Evolutionary conservation across 768 basidiomycete genomes (phyloP).

Genomic region (Tephrocybe sp.): DNA sequence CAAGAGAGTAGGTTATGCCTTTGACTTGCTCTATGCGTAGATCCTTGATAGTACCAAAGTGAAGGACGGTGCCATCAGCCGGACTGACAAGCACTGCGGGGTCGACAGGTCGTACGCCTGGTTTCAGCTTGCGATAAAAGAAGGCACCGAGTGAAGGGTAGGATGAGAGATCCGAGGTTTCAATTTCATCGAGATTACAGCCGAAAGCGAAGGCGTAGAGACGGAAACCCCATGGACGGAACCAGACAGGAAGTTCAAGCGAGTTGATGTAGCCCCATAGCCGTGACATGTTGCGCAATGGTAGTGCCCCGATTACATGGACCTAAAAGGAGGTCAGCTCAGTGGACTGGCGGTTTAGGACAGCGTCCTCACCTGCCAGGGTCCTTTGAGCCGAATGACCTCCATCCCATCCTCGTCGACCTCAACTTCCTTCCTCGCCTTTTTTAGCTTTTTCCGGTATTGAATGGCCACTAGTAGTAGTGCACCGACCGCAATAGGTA

Average conservation of each 20-base stretch:
- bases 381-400: constrained; percentile 78
- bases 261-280: constrained; percentile 97
- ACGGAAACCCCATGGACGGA: constrained; percentile 86
- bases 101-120: constrained; percentile 79
- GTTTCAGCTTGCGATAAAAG: constrained; percentile 87
- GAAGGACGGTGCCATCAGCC: constrained; percentile 89
- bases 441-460: constrained; percentile 57
- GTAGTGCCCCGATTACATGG: constrained; percentile 94
- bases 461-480: constrained; percentile 80
- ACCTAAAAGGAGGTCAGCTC: constrained; percentile 47
- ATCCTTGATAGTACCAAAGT: constrained; percentile 82
- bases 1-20: constrained; percentile 94
- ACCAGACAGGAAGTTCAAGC: constrained; percentile 90
- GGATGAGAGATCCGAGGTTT: constrained; percentile 67
- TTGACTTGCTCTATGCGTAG: constrained; percentile 94
- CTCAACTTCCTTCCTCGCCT: constrained; percentile 59
- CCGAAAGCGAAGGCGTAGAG: constrained; percentile 88
- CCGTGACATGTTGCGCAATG: constrained; percentile 92
- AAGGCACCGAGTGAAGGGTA: constrained; percentile 93
- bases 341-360: not conserved
- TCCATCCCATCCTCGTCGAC: constrained; percentile 84
- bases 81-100: constrained; percentile 81
- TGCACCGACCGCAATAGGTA: constrained; percentile 88
- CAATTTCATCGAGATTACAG: constrained; percentile 91
- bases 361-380: constrained; percentile 75